Percentiles rank a stretch among this genome's conserved stretches.
phyloP scores from a whole-genome alignment of 352 stramenopile genomes.

The Pythium coloratum region DNA sequence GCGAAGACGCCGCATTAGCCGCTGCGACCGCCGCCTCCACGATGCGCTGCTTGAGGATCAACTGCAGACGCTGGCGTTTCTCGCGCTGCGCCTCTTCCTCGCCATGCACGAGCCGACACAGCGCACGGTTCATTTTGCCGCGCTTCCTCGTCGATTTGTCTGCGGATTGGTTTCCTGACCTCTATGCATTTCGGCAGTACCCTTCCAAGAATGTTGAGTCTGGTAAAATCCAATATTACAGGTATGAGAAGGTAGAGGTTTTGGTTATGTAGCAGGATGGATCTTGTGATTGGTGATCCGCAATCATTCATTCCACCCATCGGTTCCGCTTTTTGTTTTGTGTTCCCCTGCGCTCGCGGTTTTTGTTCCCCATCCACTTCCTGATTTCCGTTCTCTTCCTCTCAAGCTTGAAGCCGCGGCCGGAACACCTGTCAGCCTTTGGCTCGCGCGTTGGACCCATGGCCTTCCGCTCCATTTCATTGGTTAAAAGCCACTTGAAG shows the following conservation, averaged over 20 bases:
- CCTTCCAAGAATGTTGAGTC: not conserved
- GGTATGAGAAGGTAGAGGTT: not conserved
- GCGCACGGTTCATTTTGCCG: conserved; percentile 30
- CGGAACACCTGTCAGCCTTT: not conserved
- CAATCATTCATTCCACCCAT: not conserved
- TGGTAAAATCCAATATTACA: not conserved
- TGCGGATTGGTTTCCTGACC: conserved; percentile 5
- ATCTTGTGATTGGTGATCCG: not conserved
- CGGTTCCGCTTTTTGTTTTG: conserved; percentile 10
- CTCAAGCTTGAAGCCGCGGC: not conserved
- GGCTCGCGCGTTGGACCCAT: not conserved
- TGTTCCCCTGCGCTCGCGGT: not conserved
- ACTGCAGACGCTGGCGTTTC: conserved; percentile 35
- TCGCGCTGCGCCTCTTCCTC: conserved; percentile 37
- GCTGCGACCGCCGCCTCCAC: conserved; percentile 11
- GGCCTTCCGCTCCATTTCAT: conserved; percentile 4
- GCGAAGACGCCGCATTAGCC: not conserved
- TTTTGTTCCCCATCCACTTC: conserved; percentile 6
- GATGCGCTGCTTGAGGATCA: conserved; percentile 29
- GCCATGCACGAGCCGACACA: conserved; percentile 37
- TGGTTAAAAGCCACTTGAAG: conserved; percentile 9
- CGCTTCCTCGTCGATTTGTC: not conserved
- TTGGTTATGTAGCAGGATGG: not conserved
- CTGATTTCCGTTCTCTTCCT: not conserved
- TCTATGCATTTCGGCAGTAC: not conserved